Evolutionary conservation across 2,329 filamentous ascomycete species (phyloP).

Genomic region (Talaromyces islandicus): DNA sequence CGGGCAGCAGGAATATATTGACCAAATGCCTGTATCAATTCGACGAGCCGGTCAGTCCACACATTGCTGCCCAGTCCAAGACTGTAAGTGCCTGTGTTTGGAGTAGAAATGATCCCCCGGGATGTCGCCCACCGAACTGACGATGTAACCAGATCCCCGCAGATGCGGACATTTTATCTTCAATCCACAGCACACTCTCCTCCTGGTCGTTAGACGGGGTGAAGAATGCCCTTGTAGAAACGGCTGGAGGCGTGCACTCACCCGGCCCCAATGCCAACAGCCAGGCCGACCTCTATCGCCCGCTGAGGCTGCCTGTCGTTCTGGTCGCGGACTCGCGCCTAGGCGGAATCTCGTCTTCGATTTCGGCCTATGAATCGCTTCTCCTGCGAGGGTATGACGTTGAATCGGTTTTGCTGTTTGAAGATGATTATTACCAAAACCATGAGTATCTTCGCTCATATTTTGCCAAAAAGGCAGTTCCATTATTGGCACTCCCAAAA

Average conservation of each 20-base stretch:
- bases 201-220: slow-evolving; percentile 28
- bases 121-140: no score
- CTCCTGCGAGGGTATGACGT: slow-evolving; percentile 73
- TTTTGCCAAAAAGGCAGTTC: slow-evolving; percentile 56
- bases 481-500: slow-evolving; percentile 50
- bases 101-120: no score
- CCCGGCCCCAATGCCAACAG: slow-evolving; percentile 69
- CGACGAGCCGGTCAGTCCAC: slow-evolving; percentile 68
- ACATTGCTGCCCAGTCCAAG: slow-evolving; percentile 57
- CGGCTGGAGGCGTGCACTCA: slow-evolving; percentile 75
- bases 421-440: slow-evolving; percentile 61
- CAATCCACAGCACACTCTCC: slow-evolving; percentile 41
- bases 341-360: slow-evolving; percentile 74
- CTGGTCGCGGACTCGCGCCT: slow-evolving; percentile 70
- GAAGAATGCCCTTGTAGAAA: slow-evolving; percentile 68
- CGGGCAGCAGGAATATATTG: slow-evolving; percentile 37
- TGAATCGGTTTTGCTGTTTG: slow-evolving; percentile 63
- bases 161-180: slow-evolving; percentile 45
- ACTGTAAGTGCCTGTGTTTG: slow-evolving; percentile 21
- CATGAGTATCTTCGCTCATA: slow-evolving; percentile 62
- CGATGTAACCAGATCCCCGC: slow-evolving; percentile 50
- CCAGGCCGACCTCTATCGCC: slow-evolving; percentile 71
- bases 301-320: slow-evolving; percentile 65
- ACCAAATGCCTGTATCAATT: slow-evolving; percentile 66
- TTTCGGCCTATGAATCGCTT: slow-evolving; percentile 74